Evolutionary conservation across 2,329 filamentous ascomycete species (phyloP).

Genomic region (Xylaria sp.): DNA sequence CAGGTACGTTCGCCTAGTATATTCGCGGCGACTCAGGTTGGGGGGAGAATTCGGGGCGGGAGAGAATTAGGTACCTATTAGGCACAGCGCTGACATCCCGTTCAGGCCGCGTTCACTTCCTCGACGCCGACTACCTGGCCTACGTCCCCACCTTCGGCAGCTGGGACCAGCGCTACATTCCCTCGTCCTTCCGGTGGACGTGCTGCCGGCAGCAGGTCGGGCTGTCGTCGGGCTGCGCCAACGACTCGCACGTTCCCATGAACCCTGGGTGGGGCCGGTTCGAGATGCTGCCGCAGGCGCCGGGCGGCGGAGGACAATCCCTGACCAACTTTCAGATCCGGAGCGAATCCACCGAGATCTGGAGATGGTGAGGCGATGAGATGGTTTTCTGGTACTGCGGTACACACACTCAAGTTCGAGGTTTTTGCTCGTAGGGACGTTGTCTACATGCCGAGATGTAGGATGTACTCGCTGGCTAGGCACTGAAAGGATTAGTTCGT

Average conservation of each 20-base stretch:
- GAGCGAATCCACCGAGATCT: background rate
- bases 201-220: constrained; percentile 6
- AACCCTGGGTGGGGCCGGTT: background rate
- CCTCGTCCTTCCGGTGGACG: constrained; percentile 3
- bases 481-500: background rate
- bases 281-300: too few relatives aligned
- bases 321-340: background rate
- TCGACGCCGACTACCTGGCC: constrained; percentile 1
- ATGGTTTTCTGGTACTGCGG: background rate
- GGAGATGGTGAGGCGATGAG: background rate
- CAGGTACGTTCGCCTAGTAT: background rate
- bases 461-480: too few relatives aligned
- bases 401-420: background rate
- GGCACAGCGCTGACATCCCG: background rate
- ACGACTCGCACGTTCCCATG: background rate
- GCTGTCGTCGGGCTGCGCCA: background rate
- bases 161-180: constrained; percentile 5
- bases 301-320: too few relatives aligned
- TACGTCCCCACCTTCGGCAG: constrained; percentile 1
- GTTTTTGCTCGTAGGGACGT: too few relatives aligned
- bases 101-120: constrained; percentile 5
- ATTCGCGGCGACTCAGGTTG: background rate
- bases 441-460: too few relatives aligned
- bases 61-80: background rate
- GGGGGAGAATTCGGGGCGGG: background rate